Percentiles rank a stretch among this genome's conserved stretches.
Evolutionary conservation across 2,329 filamentous ascomycete genomes (phyloP).

Genomic region (Macrophomina tecta): DNA sequence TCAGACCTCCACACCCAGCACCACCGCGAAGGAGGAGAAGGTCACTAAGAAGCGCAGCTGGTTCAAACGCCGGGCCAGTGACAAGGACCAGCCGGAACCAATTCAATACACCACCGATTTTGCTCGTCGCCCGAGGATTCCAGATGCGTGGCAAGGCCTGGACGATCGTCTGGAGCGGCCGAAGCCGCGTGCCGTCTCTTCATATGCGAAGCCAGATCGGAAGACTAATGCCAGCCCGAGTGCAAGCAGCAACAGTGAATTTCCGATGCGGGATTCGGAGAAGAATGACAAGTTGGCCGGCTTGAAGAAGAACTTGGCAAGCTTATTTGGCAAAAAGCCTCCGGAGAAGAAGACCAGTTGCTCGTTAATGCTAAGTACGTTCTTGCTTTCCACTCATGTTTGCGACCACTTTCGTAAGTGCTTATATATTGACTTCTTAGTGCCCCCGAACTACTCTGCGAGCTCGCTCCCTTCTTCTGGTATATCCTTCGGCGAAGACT

Average conservation of each 20-base stretch:
- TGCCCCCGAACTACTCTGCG: conserved; percentile 33
- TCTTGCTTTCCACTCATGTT: too few species aligned
- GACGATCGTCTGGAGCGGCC: conserved; percentile 42
- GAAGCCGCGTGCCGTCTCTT: conserved; percentile 23
- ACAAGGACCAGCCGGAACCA: conserved; percentile 41
- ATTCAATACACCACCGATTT: conserved; percentile 34
- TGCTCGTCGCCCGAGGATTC: conserved; percentile 32
- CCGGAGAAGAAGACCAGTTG: conserved; percentile 46
- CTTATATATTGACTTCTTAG: conserved; percentile 28
- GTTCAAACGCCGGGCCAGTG: conserved; percentile 48
- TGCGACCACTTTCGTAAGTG: background rate
- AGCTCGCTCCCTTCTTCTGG: conserved; percentile 39
- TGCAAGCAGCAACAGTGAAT: conserved; percentile 45
- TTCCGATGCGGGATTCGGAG: conserved; percentile 46
- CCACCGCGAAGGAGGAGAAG: conserved; percentile 36
- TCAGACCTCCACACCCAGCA: background rate
- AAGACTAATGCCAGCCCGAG: conserved; percentile 32
- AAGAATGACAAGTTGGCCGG: conserved; percentile 44
- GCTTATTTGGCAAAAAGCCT: conserved; percentile 59
- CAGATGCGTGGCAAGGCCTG: conserved; percentile 44
- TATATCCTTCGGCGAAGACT: conserved; percentile 49
- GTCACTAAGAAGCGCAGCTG: conserved; percentile 52
- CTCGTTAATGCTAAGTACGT: conserved; percentile 42
- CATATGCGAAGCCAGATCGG: conserved; percentile 31
- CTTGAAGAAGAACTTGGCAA: conserved; percentile 53